Evolutionary conservation across 495 filamentous ascomycete genomes (phyloP).

Genomic region (Cairneyella variabilis): DNA sequence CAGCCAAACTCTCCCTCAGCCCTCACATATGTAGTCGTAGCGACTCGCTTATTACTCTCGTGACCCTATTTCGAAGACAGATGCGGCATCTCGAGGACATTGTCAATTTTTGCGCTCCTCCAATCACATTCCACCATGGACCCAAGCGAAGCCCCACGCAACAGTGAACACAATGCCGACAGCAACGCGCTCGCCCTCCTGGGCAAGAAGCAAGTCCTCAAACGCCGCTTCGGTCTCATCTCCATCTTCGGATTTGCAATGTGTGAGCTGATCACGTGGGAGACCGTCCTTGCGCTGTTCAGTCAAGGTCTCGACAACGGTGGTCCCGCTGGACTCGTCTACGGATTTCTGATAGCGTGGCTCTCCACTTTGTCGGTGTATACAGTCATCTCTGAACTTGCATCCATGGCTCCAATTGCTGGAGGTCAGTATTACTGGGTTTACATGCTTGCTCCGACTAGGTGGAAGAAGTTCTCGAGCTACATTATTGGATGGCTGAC

Average conservation of each 20-base stretch:
- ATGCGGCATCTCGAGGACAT: too few relatives aligned
- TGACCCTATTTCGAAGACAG: too few relatives aligned
- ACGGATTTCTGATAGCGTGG: slow-evolving; percentile 49
- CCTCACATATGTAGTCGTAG: not conserved
- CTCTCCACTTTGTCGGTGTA: slow-evolving; percentile 41
- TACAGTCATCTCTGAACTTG: slow-evolving; percentile 43
- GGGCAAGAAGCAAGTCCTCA: slow-evolving; percentile 49
- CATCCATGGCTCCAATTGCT: slow-evolving; percentile 35
- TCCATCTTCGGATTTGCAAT: slow-evolving; percentile 43
- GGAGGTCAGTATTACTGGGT: slow-evolving; percentile 46
- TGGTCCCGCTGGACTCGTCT: slow-evolving; percentile 49
- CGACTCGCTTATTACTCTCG: not conserved
- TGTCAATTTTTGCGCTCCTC: too few relatives aligned
- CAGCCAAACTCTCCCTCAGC: not conserved
- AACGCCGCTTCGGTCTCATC: slow-evolving; percentile 44
- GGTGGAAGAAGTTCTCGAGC: slow-evolving; percentile 37
- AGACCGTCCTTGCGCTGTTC: slow-evolving; percentile 23
- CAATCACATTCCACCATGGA: slow-evolving; percentile 6
- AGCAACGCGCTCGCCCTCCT: slow-evolving; percentile 40
- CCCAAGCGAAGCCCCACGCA: not conserved
- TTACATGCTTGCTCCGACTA: slow-evolving; percentile 37
- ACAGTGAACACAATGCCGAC: slow-evolving; percentile 26
- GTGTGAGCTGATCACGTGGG: slow-evolving; percentile 42
- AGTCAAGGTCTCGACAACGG: slow-evolving; percentile 32
- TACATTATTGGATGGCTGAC: slow-evolving; percentile 39